These are phyloP conservation scores for Cyberlindnera maritima DNA, from an alignment of 805 yeast species.

Conservation along the genomic window DNA sequence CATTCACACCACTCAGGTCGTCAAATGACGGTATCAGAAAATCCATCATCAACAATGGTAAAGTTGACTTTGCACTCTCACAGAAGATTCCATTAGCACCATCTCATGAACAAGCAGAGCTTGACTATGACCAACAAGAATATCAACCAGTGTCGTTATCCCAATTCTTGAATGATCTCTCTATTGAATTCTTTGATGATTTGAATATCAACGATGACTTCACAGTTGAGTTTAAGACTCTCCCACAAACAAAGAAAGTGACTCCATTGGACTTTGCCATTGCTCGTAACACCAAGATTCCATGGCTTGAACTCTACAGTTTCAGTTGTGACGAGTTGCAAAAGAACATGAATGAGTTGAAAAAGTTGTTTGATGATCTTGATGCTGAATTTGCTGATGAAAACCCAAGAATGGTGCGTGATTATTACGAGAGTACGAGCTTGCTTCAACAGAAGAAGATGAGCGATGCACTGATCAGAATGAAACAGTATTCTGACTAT, in stretches of 20 bases:
- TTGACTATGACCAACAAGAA: conserved; percentile 4
- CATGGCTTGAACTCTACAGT: conserved; percentile 27
- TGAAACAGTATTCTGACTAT: conserved; percentile 28
- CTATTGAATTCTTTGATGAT: conserved; percentile 29
- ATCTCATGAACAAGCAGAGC: conserved; percentile 19
- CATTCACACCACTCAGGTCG: conserved; percentile 27
- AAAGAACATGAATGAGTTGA: conserved; percentile 26
- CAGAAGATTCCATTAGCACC: conserved; percentile 24
- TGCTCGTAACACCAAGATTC: conserved; percentile 23
- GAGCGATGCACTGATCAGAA: conserved; percentile 24
- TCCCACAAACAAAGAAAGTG: neutral
- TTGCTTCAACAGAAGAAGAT: conserved; percentile 23
- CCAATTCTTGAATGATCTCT: conserved; percentile 24
- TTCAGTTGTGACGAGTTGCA: conserved; percentile 30
- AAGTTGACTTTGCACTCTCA: conserved; percentile 16
- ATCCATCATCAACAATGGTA: conserved; percentile 17
- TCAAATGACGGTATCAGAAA: conserved; percentile 12
- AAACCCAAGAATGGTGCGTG: conserved; percentile 27
- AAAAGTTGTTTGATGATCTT: conserved; percentile 23
- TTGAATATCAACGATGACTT: conserved; percentile 26
- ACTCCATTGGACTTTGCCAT: conserved; percentile 19
- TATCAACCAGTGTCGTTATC: conserved; percentile 26
- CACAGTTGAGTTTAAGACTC: conserved; percentile 17
- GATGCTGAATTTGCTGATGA: conserved; percentile 26
- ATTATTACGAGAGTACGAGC: conserved; percentile 22